Base-by-base conservation (phyloP, 2,329 filamentous ascomycete genomes). In the Diaporthe vexans region DNA sequence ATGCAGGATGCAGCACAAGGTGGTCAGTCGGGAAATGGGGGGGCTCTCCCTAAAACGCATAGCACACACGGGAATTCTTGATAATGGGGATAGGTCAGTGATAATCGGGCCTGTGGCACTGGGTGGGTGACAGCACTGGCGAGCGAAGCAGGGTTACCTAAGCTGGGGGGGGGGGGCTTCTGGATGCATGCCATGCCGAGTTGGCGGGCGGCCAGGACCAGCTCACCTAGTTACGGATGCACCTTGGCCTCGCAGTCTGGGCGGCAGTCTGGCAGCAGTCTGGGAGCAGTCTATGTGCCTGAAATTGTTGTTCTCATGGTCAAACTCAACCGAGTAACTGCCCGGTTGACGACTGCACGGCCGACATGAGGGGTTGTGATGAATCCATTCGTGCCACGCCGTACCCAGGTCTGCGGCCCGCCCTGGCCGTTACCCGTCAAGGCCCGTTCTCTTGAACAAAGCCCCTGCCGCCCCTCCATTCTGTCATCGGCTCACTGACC, bases 11-110 rank as follows among this genome's bases (percentile, higher is more conserved):
- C 63, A 68, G 63, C n/a, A 68, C 63, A 54, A 54, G 46, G 63
- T 68, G 63, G 48, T 68, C 48, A 54, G 63, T 54, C 48, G 63
- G 63, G 48, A n/a, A 52, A 52, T 37, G 29, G 63, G 11, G 17
- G 63, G 48, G 63, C 48, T 54, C 61, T 52, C 48, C 63, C 63
- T 68, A 68, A 68, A 68, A 68, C 48, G 63, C 63, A 68, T 68
- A 21, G 48, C 63, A 68, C 63, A 68, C 63, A 68, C 63, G 48
- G 63, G 46, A 68, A 54, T 68, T 68, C 63, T 68, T 40, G 46
- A 68, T 68, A 40, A 40, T 68, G 40, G 63, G 46, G 26, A 68
- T 51, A 33, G 63, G 63, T 67, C 46, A 67, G 24, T 67, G 61
- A 52, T 52, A 67, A 68, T 68, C 29, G 29, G 33, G 48, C 48